phyloP scores from a whole-genome alignment of 2,329 filamentous ascomycete species.

The Epichloe coenophiala region DNA sequence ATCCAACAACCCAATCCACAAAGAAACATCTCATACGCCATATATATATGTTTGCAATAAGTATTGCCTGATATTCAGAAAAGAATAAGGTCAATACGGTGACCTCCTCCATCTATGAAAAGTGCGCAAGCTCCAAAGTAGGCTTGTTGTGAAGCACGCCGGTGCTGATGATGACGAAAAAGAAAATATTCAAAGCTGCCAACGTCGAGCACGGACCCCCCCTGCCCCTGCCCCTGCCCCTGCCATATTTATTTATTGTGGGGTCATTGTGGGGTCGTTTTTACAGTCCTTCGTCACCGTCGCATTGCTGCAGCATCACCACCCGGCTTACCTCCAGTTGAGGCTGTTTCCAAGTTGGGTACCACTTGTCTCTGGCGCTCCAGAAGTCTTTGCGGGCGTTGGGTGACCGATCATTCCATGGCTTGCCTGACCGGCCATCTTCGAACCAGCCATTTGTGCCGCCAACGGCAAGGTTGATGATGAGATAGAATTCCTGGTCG shows the following conservation, averaged over 20 bases:
- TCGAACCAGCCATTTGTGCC: constrained; percentile 75
- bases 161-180: neutral
- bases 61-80: too few relatives aligned
- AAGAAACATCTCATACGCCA: too few relatives aligned
- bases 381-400: constrained; percentile 67
- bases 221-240: too few relatives aligned
- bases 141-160: too few relatives aligned
- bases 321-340: constrained; percentile 58
- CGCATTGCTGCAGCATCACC: constrained; percentile 56
- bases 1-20: too few relatives aligned
- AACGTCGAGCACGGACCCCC: too few relatives aligned
- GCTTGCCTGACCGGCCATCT: constrained; percentile 58
- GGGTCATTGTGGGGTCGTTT: too few relatives aligned
- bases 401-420: constrained; percentile 58
- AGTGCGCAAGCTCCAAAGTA: too few relatives aligned
- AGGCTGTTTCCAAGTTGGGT: constrained; percentile 56
- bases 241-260: neutral
- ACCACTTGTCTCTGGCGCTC: constrained; percentile 51
- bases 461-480: constrained; percentile 63
- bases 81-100: too few relatives aligned
- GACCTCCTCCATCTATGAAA: too few relatives aligned
- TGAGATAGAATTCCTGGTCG: constrained; percentile 62
- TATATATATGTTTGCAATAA: too few relatives aligned
- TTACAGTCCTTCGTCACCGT: constrained; percentile 42
- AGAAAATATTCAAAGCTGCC: too few relatives aligned